Evolutionary conservation across 1,284 basidiomycete species (phyloP), one percentile per base, ranked within the genome.

Genomic region (Cutaneotrichosporon mucoides): DNA sequence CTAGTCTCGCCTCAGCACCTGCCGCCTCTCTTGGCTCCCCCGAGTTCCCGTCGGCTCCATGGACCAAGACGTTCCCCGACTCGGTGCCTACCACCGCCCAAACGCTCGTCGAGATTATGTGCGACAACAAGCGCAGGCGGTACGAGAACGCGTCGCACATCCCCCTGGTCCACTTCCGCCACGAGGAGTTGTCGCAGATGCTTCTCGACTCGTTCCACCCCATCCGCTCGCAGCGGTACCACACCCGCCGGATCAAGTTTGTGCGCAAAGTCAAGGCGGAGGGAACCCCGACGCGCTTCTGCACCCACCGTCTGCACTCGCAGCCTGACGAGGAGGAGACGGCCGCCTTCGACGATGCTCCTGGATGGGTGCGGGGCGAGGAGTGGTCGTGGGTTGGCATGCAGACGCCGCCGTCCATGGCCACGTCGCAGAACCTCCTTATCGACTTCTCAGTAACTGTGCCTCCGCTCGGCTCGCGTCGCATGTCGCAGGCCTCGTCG

Each of bases 111-210:
- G 66, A 53, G 55, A 67, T 49, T 50, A 70, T 75, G 50, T 68
- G 64, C 61, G 64, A 68, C 63, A 76, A 73, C 66, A 71, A 69
- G 67, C 65, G 62, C 61, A 63, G 56, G 53, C 70, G 57, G 56
- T 73, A 70, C 62, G 65, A 67, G 43, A 63, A 42, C 62, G 13
- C 35, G n/a, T 33, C 60, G 60, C 57, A 62, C 68, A 58, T 69
- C 56, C 56, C 72, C 5, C 63, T 79, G 5, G 61, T 72, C 9
- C 65, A 72, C 24, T 80, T 75, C 66, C 71, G 80, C 24, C 69
- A 70, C 62, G 73, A 76, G 61, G 80, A 81, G 65, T 69, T 81
- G 11, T 75, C 73, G n/a, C 75, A 79, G 64, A 81, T 81, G 80
- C 68, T 77, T 35, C 68, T 80, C 13, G 80, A 81, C 69, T 76